Evolutionary conservation across 2,329 filamentous ascomycete genomes (phyloP).

Genomic region (Cytospora paraplurivora): DNA sequence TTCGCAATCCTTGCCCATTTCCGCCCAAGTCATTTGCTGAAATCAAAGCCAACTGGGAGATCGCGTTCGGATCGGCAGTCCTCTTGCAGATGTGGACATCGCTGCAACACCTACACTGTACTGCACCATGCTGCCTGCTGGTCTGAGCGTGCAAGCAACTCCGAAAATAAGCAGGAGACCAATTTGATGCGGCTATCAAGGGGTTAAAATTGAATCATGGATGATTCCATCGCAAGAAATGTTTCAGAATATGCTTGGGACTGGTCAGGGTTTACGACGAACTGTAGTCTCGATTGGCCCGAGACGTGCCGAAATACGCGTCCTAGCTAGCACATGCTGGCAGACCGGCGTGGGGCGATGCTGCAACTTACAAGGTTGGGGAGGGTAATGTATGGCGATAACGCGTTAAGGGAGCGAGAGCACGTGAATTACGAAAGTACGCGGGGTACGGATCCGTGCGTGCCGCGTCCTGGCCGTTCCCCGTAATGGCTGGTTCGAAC

Average conservation of each 20-base stretch:
- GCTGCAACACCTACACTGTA: slow-evolving; percentile 13
- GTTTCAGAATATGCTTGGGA: slow-evolving; percentile 17
- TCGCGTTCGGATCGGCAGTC: not conserved
- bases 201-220: slow-evolving; percentile 20
- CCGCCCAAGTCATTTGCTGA: not conserved
- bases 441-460: too few relatives aligned
- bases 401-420: slow-evolving; percentile 10
- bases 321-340: slow-evolving; percentile 11
- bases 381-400: slow-evolving; percentile 3
- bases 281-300: slow-evolving; percentile 24
- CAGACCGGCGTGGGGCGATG: not conserved
- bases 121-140: not conserved
- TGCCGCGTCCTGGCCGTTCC: not conserved
- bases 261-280: slow-evolving; percentile 15
- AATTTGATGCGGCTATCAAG: slow-evolving; percentile 8
- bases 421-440: not conserved
- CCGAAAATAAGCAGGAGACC: slow-evolving; percentile 17
- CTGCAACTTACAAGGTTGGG: slow-evolving; percentile 13
- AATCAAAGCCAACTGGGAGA: not conserved
- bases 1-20: not conserved
- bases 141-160: not conserved
- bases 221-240: slow-evolving; percentile 11
- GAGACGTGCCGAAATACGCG: slow-evolving; percentile 26
- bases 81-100: not conserved
- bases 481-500: not conserved